phyloP scores from a whole-genome alignment of 352 stramenopile species.

The Aphanomyces stellatus region DNA sequence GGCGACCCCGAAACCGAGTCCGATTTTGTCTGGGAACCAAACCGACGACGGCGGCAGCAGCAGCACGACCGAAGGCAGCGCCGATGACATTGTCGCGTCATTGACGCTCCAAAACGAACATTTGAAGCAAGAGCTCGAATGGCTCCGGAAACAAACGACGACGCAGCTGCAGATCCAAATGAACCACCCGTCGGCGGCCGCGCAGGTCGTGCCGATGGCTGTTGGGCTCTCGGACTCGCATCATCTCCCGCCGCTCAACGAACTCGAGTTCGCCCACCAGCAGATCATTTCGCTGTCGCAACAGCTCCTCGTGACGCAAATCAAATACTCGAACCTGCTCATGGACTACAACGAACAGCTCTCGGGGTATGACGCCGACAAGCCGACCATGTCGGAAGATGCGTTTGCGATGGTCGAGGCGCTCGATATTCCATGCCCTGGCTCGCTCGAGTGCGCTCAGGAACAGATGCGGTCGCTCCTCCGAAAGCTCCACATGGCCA shows the following conservation, averaged over 20 bases:
- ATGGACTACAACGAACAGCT: conserved; percentile 1
- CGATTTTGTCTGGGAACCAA: too few relatives aligned
- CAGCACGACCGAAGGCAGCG: background rate
- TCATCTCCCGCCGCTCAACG: too few relatives aligned
- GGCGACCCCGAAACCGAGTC: background rate
- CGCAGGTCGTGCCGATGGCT: too few relatives aligned
- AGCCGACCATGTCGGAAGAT: background rate
- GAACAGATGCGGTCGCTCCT: background rate
- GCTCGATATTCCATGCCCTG: background rate
- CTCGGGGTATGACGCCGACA: background rate
- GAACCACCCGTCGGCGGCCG: background rate
- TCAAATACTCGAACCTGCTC: background rate
- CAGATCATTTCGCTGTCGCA: conserved; percentile 3
- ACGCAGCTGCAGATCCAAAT: background rate
- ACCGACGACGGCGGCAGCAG: background rate
- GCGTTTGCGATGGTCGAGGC: background rate
- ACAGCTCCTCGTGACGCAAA: background rate
- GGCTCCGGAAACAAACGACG: background rate
- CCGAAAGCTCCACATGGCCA: background rate
- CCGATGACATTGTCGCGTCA: background rate
- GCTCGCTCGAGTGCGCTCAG: background rate
- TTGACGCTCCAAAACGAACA: conserved; percentile 1
- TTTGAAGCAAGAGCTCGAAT: background rate
- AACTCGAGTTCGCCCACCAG: background rate
- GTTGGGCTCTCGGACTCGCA: too few relatives aligned